Percentiles rank a stretch among this genome's conserved stretches.
These are phyloP conservation scores for Anthracocystis panici-leucophaei DNA, from an alignment of 1,284 basidiomycete species.

Conservation along the genomic window DNA sequence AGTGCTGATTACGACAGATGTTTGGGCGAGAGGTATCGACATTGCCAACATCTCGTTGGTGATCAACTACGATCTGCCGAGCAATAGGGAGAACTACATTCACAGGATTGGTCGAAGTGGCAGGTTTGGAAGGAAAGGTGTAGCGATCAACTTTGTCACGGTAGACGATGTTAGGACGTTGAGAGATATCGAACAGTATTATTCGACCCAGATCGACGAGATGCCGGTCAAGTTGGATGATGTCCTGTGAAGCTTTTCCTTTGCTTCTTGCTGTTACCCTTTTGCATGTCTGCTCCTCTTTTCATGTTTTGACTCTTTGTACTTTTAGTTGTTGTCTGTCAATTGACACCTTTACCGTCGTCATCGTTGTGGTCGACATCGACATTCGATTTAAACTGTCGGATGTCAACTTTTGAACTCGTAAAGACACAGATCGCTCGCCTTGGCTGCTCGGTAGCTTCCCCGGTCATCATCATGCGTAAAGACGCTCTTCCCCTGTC, in stretches of 20 bases:
- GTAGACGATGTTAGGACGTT: constrained; percentile 75
- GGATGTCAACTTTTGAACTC: too few relatives aligned
- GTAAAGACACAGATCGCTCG: too few relatives aligned
- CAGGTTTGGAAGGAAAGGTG: constrained; percentile 93
- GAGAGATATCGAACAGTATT: constrained; percentile 67
- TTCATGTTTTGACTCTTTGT: constrained; percentile 13
- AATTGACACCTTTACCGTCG: not conserved
- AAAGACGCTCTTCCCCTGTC: too few relatives aligned
- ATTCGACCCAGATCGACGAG: constrained; percentile 67
- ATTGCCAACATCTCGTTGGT: constrained; percentile 98
- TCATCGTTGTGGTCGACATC: too few relatives aligned
- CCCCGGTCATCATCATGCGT: too few relatives aligned
- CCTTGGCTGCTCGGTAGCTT: too few relatives aligned
- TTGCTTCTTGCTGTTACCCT: not conserved
- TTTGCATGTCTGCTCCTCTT: too few relatives aligned
- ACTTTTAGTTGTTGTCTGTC: constrained; percentile 11
- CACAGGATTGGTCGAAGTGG: constrained; percentile 96
- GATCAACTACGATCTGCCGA: constrained; percentile 95
- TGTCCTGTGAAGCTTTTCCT: constrained; percentile 47
- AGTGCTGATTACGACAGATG: constrained; percentile 75
- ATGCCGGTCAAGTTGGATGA: constrained; percentile 70
- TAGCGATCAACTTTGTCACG: constrained; percentile 73
- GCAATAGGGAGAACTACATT: constrained; percentile 86
- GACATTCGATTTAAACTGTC: too few relatives aligned
- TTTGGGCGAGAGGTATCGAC: constrained; percentile 98